Base-by-base conservation (phyloP, 2,329 filamentous ascomycete genomes). In the Graphilbum ipis-grandicollis region DNA sequence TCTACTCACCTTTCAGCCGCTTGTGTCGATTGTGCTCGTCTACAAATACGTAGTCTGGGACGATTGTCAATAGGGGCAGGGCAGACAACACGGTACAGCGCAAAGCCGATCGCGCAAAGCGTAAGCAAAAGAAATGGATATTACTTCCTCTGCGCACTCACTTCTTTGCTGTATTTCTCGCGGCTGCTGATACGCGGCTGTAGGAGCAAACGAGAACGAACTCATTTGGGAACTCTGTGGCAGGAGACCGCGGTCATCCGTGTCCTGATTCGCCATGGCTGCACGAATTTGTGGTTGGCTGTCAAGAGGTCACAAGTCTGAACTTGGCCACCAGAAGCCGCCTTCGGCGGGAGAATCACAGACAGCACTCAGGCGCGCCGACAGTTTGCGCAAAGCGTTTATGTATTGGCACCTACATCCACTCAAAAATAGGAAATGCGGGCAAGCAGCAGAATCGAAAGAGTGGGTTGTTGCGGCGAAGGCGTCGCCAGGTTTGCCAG, bases 21-120 rank as follows among this genome's bases (percentile, higher is more conserved):
- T 96, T 96, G 59, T 96, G 90, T 45, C 90, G 79, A 62, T 96
- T 96, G 58, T 96, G 90, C 57, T 96, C 88, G 57, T 96, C 88
- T 40, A 96, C 90, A 53, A 96, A 96, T 50, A 96, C 90, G 80
- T 94, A 96, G 56, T 94, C 86, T 93, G 21, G n/a, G n/a, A n/a
- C n/a, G n/a, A 23, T 23, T 23, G 6, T 23, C 21, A 23, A 23
- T 18, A 19, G 8, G 19, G 31, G 6, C 4, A n/a, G 12, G 7
- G n/a, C 17, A 15, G 25, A n/a, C n/a, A n/a, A n/a, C n/a, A n/a
- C n/a, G n/a, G n/a, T n/a, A n/a, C n/a, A n/a, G n/a, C n/a, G n/a
- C n/a, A n/a, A n/a, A n/a, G n/a, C n/a, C n/a, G n/a, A n/a, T n/a
- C n/a, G n/a, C n/a, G n/a, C n/a, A n/a, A n/a, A n/a, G n/a, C n/a